Evolutionary conservation across 306 rosid genomes (phyloP), one percentile per base, ranked within the genome.

Genomic region (Trifolium dubium): DNA sequence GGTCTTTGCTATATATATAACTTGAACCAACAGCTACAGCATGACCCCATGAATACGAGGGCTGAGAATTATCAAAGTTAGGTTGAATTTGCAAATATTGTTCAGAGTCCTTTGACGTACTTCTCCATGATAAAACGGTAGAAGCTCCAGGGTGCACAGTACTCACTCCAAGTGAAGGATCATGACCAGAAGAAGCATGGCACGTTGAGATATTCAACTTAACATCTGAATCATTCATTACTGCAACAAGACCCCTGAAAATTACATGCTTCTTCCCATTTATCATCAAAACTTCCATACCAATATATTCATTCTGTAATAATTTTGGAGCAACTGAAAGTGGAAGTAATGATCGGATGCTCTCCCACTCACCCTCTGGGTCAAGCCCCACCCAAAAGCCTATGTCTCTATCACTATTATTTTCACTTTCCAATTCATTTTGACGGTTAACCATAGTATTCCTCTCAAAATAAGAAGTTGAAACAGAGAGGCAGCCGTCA

Each of bases 261-360:
- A 88, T 83, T 47, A 79, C 99, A 86, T 94, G 92, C 63, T 94
- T 94, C 88, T 86, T 94, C 74, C 99, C 96, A 85, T 92, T 92
- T 85, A 84, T 94, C 94, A 89, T 85, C 67, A 76, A 83, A 73
- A 94, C 96, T 77, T 94, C 97, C 97, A 92, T 75, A 14, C 92
- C 96, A 65, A 94, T 67, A 83, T 79, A 90, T 63, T 88, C 89
- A 61, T 87, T 84, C 34, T 85, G 80, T 58, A 94, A 85, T 23
- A 77, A 79, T 86, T 86, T 88, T 47, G 99, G 99, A 64, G 86
- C 89, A 44, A 89, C 87, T 47, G 96, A 88, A 66, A 89, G 77
- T 43, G 97, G 95, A 83, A 94, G 99, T 88, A 94, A 83, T 46
- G 97, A 87, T 46, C 96, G 88, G 63, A 94, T 79, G 71, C 91